Percentiles rank a stretch among this genome's conserved stretches.
Evolutionary conservation across 805 yeast genomes (phyloP).

Genomic region (Yamadazyma scolyti): DNA sequence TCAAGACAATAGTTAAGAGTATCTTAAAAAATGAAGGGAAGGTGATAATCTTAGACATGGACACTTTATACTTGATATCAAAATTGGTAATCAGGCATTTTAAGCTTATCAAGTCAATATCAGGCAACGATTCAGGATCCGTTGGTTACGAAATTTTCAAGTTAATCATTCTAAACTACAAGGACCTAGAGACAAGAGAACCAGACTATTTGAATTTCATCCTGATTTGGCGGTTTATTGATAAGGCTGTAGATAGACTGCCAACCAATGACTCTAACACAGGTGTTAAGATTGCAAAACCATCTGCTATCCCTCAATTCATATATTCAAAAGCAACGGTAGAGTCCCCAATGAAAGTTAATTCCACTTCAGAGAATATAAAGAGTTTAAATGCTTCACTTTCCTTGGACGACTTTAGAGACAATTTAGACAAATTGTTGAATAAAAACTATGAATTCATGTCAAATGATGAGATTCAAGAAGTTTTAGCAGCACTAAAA

Average conservation of each 20-base stretch:
- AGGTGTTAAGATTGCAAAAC: constrained; percentile 4
- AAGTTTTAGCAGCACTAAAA: constrained; percentile 5
- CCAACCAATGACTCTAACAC: background rate
- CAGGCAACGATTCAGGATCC: constrained; percentile 25
- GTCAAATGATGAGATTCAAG: constrained; percentile 6
- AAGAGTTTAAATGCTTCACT: constrained; percentile 1
- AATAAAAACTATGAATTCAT: constrained; percentile 7
- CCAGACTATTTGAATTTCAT: constrained; percentile 28
- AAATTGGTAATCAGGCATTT: constrained; percentile 29
- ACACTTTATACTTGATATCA: constrained; percentile 33
- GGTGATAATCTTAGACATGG: constrained; percentile 39
- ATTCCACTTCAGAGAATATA: constrained; percentile 7
- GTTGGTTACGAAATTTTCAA: constrained; percentile 35
- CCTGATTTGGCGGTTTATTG: constrained; percentile 33
- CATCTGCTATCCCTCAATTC: constrained; percentile 10
- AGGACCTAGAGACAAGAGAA: constrained; percentile 32
- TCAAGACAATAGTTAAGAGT: constrained; percentile 30
- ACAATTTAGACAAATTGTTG: constrained; percentile 22
- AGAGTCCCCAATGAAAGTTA: constrained; percentile 31
- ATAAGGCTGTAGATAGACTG: constrained; percentile 5
- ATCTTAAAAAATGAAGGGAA: constrained; percentile 38
- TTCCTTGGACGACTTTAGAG: constrained; percentile 18
- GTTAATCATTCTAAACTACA: constrained; percentile 28
- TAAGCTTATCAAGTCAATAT: constrained; percentile 30
- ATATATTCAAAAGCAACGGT: constrained; percentile 21